Conservation (phyloP, 257 asterid species). For the Salvia hispanica region DNA sequence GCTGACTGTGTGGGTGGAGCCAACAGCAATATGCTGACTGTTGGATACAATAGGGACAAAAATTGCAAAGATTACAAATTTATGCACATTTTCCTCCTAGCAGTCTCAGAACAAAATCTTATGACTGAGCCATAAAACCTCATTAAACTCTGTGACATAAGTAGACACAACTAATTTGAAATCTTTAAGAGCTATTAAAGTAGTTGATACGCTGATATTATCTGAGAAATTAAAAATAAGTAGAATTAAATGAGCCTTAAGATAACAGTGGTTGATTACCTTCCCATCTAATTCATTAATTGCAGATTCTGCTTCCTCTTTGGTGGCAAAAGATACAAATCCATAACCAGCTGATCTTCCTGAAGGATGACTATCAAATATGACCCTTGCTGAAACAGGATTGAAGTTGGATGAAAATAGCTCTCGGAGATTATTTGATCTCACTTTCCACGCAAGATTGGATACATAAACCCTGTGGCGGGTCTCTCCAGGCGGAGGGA, state of each 20-base stretch:
- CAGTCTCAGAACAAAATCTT: too few relatives aligned
- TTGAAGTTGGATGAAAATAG: conserved; percentile 58
- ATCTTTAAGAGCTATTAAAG: conserved; percentile 1
- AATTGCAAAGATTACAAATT: too few relatives aligned
- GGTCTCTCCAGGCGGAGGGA: conserved; percentile 47
- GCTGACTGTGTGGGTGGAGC: too few relatives aligned
- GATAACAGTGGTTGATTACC: conserved; percentile 40
- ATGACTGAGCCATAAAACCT: not conserved
- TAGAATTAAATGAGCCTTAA: conserved; percentile 4
- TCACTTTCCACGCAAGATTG: conserved; percentile 89
- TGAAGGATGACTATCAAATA: conserved; percentile 66
- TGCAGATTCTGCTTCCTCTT: conserved; percentile 87
- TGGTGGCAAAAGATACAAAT: conserved; percentile 74
- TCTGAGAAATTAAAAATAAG: not conserved
- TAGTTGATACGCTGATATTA: conserved; percentile 17
- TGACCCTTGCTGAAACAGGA: conserved; percentile 71
- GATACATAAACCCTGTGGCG: conserved; percentile 63
- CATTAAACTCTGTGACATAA: not conserved
- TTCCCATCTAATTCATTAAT: conserved; percentile 60
- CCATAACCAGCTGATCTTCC: conserved; percentile 90
- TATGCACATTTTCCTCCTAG: too few relatives aligned
- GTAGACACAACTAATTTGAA: not conserved
- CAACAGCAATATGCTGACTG: too few relatives aligned
- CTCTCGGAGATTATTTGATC: conserved; percentile 74
- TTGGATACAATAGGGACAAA: too few relatives aligned